Conservation (phyloP, 2,329 filamentous ascomycete genomes). For the Didymella arachidicola region DNA sequence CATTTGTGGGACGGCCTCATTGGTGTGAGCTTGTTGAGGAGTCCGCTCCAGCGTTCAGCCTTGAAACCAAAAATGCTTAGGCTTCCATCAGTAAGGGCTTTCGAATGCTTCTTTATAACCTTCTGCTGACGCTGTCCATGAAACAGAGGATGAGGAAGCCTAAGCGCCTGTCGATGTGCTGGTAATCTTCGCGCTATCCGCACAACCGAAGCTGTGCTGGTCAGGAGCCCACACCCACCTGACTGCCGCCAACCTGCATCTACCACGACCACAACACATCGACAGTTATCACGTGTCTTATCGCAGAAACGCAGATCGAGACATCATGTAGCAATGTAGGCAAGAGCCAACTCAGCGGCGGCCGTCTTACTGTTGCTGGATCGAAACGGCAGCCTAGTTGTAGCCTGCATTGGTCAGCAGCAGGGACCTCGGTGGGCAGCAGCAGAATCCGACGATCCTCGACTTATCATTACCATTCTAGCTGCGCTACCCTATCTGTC, state of each 20-base stretch:
- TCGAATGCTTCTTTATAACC: background rate
- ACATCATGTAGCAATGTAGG: background rate
- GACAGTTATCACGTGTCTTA: background rate
- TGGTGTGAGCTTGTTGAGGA: background rate
- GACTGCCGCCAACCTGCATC: slow-evolving; percentile 1
- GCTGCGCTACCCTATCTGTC: background rate
- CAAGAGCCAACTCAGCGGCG: background rate
- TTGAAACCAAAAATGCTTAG: background rate
- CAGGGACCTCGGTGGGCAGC: background rate
- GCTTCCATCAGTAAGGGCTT: background rate
- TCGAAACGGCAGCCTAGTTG: background rate
- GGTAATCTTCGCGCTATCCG: background rate
- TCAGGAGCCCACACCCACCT: background rate
- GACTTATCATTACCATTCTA: background rate
- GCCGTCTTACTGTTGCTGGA: background rate
- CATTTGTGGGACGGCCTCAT: background rate
- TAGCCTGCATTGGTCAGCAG: background rate
- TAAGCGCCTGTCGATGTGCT: background rate
- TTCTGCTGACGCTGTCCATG: background rate
- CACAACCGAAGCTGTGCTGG: slow-evolving; percentile 1
- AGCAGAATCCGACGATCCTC: background rate
- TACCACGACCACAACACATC: slow-evolving; percentile 16
- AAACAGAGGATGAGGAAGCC: background rate
- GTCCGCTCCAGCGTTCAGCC: background rate
- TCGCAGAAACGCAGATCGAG: background rate